A percentile compares a stretch with the other conserved stretches of the same genome.
Evolutionary conservation across 2,329 filamentous ascomycete species (phyloP).

Genomic region (Aspergillus sp.): DNA sequence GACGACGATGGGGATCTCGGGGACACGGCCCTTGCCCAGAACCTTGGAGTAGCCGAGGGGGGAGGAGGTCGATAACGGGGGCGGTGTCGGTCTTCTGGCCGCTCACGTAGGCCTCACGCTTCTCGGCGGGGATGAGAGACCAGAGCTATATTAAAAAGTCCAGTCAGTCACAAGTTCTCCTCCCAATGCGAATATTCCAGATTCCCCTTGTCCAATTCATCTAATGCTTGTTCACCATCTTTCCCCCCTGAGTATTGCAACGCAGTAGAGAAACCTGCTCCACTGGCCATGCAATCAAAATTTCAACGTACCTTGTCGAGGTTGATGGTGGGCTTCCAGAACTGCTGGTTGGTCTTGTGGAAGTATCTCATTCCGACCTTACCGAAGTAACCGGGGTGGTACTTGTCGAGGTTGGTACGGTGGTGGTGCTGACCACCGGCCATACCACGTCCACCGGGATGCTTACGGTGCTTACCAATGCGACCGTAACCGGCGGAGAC

Average conservation of each 20-base stretch:
- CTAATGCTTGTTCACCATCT: too few relatives aligned
- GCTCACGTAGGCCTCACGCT: constrained; percentile 85
- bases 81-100: constrained; percentile 82
- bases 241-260: not conserved
- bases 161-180: constrained; percentile 10
- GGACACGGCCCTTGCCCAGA: constrained; percentile 95
- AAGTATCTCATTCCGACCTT: constrained; percentile 95
- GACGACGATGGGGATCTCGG: constrained; percentile 88
- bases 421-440: constrained; percentile 99
- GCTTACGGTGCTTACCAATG: constrained; percentile 98
- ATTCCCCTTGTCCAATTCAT: too few relatives aligned
- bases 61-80: constrained; percentile 94
- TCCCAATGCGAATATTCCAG: too few relatives aligned
- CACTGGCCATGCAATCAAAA: constrained; percentile 2
- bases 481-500: constrained; percentile 98
- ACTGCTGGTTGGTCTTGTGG: constrained; percentile 92
- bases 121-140: constrained; percentile 88
- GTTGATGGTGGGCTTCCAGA: constrained; percentile 99
- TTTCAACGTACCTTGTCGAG: constrained; percentile 79
- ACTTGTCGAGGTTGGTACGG: constrained; percentile 87
- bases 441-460: constrained; percentile 73
- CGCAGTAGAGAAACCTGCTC: not conserved
- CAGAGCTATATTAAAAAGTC: constrained; percentile 62
- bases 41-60: constrained; percentile 97
- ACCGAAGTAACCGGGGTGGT: constrained; percentile 99